Conservation (phyloP, 306 rosid genomes). For the Dryas drummondii region DNA sequence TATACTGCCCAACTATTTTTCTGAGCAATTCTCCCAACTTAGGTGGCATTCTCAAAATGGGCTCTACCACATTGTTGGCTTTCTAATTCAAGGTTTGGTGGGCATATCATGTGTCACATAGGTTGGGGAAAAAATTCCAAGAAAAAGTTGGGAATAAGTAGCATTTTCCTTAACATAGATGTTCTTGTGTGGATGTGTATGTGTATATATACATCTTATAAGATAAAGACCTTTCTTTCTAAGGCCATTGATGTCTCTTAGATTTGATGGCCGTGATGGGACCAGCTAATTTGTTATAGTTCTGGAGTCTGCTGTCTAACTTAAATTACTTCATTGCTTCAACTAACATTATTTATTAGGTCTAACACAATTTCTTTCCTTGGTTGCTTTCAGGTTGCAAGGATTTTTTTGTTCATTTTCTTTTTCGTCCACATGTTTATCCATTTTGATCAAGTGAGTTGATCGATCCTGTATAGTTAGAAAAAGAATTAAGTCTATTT, state of each 20-base stretch:
- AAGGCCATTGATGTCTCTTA: neutral
- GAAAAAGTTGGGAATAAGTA: too few relatives aligned
- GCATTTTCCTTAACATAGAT: neutral
- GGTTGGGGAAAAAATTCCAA: too few relatives aligned
- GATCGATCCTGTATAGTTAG: slow-evolving; percentile 15
- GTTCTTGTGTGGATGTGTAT: neutral
- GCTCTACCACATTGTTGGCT: too few relatives aligned
- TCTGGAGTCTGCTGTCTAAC: neutral
- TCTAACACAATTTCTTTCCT: neutral
- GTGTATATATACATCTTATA: neutral
- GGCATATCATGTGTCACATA: too few relatives aligned
- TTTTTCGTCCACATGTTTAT: slow-evolving; percentile 63
- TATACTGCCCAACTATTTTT: too few relatives aligned
- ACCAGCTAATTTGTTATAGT: neutral
- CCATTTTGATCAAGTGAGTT: slow-evolving; percentile 80
- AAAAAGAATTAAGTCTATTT: neutral
- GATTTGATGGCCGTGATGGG: neutral
- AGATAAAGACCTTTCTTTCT: neutral
- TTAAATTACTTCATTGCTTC: neutral
- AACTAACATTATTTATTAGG: neutral
- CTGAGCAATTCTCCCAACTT: too few relatives aligned
- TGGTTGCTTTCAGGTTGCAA: slow-evolving; percentile 61
- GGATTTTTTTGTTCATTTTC: slow-evolving; percentile 72
- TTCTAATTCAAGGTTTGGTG: too few relatives aligned
- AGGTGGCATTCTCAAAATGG: too few relatives aligned